Percentiles rank a stretch among this genome's conserved stretches.
Conservation (phyloP, 768 basidiomycete genomes). For the Phylloporus rhodoxanthus region DNA sequence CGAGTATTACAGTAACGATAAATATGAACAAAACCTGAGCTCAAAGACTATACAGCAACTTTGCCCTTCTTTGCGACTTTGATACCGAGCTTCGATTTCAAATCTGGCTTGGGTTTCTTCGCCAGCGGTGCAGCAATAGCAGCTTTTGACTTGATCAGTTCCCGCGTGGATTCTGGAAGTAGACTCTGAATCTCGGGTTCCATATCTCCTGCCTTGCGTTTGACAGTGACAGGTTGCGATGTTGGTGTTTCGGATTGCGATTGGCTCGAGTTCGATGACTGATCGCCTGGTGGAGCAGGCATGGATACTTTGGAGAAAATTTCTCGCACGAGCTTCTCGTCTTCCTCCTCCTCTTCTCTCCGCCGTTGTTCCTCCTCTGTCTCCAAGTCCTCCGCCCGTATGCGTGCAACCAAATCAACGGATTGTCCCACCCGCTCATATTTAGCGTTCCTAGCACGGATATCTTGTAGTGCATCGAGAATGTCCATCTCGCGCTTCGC, state of each 20-base stretch:
- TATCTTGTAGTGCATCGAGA: slow-evolving; percentile 91
- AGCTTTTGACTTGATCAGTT: slow-evolving; percentile 50
- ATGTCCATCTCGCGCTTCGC: slow-evolving; percentile 98
- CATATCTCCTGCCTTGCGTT: slow-evolving; percentile 76
- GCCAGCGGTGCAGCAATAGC: slow-evolving; percentile 34
- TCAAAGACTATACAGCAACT: slow-evolving; percentile 22
- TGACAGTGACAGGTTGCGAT: slow-evolving; percentile 56
- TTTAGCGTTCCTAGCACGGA: slow-evolving; percentile 78
- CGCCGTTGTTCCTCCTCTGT: slow-evolving; percentile 69
- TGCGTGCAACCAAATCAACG: slow-evolving; percentile 59
- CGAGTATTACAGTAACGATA: slow-evolving; percentile 14
- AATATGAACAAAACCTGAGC: slow-evolving; percentile 9
- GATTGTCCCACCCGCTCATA: slow-evolving; percentile 80
- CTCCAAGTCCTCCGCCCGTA: slow-evolving; percentile 65
- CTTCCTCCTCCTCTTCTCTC: slow-evolving; percentile 78
- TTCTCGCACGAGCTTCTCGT: slow-evolving; percentile 82
- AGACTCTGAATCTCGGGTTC: slow-evolving; percentile 69
- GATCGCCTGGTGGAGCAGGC: slow-evolving; percentile 20
- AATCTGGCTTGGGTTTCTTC: slow-evolving; percentile 60
- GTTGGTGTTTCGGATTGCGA: slow-evolving; percentile 16
- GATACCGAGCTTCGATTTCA: slow-evolving; percentile 67
- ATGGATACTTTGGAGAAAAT: slow-evolving; percentile 74
- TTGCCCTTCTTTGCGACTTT: slow-evolving; percentile 56
- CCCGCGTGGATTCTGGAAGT: slow-evolving; percentile 57
- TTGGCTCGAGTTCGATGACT: slow-evolving; percentile 21